Evolutionary conservation across 2,329 filamentous ascomycete species (phyloP).

Genomic region (Lasiodiplodia gonubiensis): DNA sequence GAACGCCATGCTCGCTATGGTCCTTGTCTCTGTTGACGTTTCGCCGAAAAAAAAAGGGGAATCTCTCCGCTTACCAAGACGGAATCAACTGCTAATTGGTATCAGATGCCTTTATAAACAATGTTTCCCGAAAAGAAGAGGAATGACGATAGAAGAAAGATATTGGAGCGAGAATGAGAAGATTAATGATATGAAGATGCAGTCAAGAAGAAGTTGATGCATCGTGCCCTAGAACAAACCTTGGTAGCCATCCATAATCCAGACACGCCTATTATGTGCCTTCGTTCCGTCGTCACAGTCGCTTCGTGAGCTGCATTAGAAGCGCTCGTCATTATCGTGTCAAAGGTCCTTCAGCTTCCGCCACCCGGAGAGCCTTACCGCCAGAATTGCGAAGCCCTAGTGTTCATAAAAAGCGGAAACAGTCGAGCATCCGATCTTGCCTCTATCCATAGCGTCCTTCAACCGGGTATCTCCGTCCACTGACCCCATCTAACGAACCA

Average conservation of each 20-base stretch:
- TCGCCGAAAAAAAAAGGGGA: neutral
- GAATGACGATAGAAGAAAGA: neutral
- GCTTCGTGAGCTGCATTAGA: neutral
- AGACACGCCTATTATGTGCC: neutral
- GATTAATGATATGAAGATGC: neutral
- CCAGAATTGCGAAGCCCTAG: neutral
- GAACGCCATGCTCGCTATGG: conserved; percentile 14
- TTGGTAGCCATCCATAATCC: neutral
- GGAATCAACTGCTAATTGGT: neutral
- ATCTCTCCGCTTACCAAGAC: neutral
- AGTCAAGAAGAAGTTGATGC: neutral
- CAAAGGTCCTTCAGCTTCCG: neutral
- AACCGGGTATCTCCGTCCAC: conserved; percentile 31
- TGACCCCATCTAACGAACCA: conserved; percentile 28
- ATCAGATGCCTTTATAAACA: neutral
- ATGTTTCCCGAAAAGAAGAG: neutral
- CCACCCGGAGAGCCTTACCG: neutral
- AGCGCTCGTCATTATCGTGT: neutral
- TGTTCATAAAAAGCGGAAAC: neutral
- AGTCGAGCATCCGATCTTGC: neutral
- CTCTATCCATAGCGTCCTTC: conserved; percentile 11
- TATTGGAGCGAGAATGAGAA: neutral
- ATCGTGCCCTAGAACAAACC: neutral
- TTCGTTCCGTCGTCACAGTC: neutral
- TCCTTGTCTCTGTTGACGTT: neutral